These are phyloP conservation scores for Cardamine chenopodiifolia DNA, from an alignment of 345 rosid genomes.

Conservation along the genomic window DNA sequence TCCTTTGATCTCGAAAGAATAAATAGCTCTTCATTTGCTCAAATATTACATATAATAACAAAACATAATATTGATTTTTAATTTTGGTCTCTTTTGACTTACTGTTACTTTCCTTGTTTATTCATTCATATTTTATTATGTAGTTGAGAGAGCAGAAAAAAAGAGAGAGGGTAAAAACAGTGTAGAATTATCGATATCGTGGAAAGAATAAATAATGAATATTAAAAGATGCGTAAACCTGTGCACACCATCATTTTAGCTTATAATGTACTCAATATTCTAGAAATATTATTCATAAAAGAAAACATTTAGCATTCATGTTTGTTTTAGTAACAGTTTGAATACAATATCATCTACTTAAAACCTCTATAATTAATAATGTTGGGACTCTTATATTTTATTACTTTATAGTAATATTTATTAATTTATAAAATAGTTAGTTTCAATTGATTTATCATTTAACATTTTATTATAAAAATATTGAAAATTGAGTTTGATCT, in stretches of 20 bases:
- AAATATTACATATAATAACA: neutral
- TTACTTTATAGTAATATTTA: too few relatives aligned
- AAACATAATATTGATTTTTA: neutral
- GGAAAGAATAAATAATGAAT: conserved; percentile 3
- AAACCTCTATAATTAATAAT: too few relatives aligned
- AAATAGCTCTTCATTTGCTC: conserved; percentile 16
- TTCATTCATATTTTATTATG: neutral
- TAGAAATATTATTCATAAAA: neutral
- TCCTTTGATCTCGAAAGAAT: conserved; percentile 5
- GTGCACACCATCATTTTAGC: conserved; percentile 31
- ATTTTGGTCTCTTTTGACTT: conserved; percentile 3
- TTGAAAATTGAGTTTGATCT: too few relatives aligned
- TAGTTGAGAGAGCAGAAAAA: neutral
- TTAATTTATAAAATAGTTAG: too few relatives aligned
- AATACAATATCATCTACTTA: neutral
- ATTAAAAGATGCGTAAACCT: conserved; percentile 33
- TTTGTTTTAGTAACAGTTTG: neutral
- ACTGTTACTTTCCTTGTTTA: conserved; percentile 15
- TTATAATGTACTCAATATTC: conserved; percentile 17
- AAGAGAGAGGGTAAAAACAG: neutral
- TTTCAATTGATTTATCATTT: too few relatives aligned
- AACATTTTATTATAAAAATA: too few relatives aligned
- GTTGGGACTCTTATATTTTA: too few relatives aligned
- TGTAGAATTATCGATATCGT: conserved; percentile 24
- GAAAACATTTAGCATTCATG: neutral